Base-by-base conservation (phyloP, 257 asterid species). In the Catharanthus roseus region DNA sequence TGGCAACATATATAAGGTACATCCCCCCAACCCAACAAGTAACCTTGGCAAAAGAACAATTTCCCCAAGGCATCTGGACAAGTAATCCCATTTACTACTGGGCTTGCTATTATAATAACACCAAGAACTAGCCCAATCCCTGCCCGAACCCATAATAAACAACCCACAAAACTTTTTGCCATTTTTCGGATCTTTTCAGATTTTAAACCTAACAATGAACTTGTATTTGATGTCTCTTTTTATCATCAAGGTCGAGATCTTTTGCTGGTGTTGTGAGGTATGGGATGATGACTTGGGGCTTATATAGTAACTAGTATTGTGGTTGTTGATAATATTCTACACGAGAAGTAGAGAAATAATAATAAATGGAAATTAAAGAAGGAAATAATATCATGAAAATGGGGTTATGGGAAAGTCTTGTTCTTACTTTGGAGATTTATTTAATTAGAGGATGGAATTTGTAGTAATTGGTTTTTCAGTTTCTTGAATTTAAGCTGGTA, bases 71-170 rank as follows among this genome's bases (percentile, higher is more conserved):
- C 38, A 9, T 54, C 66, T 0, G 15, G 38, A 24, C 73, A 69
- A 13, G 51, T 36, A 5, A 69, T 56, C 7, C 65, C 73, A 51
- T 55, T 51, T 21, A 54, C 72, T 4, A 54, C 72, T 1, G 49
- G 36, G 28, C 21, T 68, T 33, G 29, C 63, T 31, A 38, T 49
- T 3, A 51, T 33, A 34, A 44, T 44, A 68, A 12, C 54, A 55
- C 65, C 26, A 50, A 21, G 29, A 42, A 10, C 58, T 28, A 2
- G 38, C 36, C 45, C 68, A 49, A 38, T n/a, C n/a, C n/a, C n/a
- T n/a, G n/a, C 42, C 61, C 47, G 3, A 38, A 65, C 31, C 69
- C 69, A 23, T 29, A 18, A 2, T 10, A 23, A n/a, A 24, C 56
- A 50, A 5, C 8, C 38, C 23, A 51, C 28, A 11, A 36, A 23